phyloP scores from a whole-genome alignment of 2,329 filamentous ascomycete genomes.

The Diplodia scrobiculata region DNA sequence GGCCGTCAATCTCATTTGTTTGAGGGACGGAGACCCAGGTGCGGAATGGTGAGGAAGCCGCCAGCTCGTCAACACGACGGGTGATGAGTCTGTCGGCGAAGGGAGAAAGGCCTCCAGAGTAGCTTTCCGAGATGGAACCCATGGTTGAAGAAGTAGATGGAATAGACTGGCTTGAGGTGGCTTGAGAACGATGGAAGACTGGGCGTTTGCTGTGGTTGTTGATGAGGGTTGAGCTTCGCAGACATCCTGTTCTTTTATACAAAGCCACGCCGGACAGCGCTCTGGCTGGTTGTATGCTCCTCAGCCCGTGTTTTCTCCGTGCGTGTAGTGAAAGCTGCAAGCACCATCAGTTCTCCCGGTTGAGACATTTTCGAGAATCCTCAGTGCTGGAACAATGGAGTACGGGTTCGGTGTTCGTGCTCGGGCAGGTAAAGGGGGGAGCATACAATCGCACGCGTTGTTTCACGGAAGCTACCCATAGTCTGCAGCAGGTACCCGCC shows the following conservation, averaged over 20 bases:
- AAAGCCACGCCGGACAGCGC: neutral
- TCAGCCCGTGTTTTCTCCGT: slow-evolving; percentile 15
- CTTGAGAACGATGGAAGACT: neutral
- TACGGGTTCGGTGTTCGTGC: neutral
- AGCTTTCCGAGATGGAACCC: slow-evolving; percentile 5
- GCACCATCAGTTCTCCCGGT: neutral
- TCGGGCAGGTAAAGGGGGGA: slow-evolving; percentile 14
- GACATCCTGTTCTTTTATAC: neutral
- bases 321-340: slow-evolving; percentile 13
- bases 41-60: slow-evolving; percentile 1
- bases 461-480: slow-evolving; percentile 15
- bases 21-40: slow-evolving; percentile 25
- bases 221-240: neutral
- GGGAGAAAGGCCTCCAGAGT: slow-evolving; percentile 25
- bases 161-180: neutral
- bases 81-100: slow-evolving; percentile 20
- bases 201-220: neutral
- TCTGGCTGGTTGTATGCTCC: neutral
- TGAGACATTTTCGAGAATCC: slow-evolving; percentile 23
- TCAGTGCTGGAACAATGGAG: slow-evolving; percentile 8
- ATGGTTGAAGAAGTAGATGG: neutral
- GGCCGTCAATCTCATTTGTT: slow-evolving; percentile 16
- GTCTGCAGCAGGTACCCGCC: neutral
- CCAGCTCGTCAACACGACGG: slow-evolving; percentile 26
- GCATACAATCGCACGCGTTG: slow-evolving; percentile 18